These are phyloP conservation scores for Luffa acutangula DNA, from an alignment of 306 rosid species.

Conservation along the genomic window DNA sequence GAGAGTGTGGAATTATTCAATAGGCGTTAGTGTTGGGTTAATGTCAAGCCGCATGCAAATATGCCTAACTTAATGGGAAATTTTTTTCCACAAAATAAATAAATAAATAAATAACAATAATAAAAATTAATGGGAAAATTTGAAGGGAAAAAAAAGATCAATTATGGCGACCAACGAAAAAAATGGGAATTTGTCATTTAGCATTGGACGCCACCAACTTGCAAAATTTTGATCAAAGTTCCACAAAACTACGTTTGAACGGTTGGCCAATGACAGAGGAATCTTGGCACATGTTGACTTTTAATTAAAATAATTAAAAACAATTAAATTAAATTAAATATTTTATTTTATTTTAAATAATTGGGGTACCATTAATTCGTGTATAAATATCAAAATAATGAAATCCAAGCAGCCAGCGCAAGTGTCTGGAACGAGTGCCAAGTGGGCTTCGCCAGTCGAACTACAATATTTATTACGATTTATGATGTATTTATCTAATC, in stretches of 20 bases:
- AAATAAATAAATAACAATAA: too few relatives aligned
- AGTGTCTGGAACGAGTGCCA: not conserved
- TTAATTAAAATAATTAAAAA: not conserved
- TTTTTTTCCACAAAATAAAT: too few relatives aligned
- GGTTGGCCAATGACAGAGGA: not conserved
- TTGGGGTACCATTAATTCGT: not conserved
- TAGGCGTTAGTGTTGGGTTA: not conserved
- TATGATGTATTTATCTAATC: not conserved
- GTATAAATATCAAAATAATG: not conserved
- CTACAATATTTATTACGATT: not conserved
- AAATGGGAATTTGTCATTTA: not conserved
- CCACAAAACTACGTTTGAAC: conserved; percentile 4
- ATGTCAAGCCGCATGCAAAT: conserved; percentile 1
- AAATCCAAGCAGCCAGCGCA: not conserved
- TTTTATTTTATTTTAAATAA: not conserved
- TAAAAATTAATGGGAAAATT: not conserved
- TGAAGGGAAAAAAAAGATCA: not conserved
- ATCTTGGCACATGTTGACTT: conserved; percentile 12
- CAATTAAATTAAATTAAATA: not conserved
- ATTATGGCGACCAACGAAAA: not conserved
- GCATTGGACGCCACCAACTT: not conserved
- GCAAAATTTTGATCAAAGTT: not conserved
- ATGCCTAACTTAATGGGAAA: not conserved
- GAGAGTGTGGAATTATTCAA: not conserved
- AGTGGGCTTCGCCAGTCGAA: not conserved